Conservation (phyloP, 1,284 basidiomycete genomes). For the Leccinum fuscescens region DNA sequence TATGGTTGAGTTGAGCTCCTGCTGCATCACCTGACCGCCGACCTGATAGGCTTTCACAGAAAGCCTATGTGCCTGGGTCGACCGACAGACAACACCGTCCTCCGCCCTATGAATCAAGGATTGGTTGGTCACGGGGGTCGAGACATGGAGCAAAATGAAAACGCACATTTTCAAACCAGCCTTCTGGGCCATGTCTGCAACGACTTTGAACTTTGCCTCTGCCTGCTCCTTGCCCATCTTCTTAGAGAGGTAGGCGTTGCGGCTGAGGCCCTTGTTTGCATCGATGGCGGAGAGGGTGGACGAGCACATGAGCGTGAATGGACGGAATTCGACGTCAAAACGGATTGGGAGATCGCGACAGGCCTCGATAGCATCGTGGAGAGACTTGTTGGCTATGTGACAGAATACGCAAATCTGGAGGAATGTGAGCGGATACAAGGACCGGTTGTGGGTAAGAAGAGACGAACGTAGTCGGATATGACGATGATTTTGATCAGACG, state of each 20-base stretch:
- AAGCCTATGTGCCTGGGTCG: conserved; percentile 70
- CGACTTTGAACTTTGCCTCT: conserved; percentile 44
- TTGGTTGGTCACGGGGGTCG: background rate
- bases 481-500: conserved; percentile 63
- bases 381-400: conserved; percentile 71
- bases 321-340: conserved; percentile 75
- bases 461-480: conserved; percentile 67
- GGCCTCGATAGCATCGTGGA: conserved; percentile 62
- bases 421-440: conserved; percentile 7
- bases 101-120: conserved; percentile 41
- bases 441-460: background rate
- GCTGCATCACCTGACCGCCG: conserved; percentile 65
- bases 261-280: conserved; percentile 40
- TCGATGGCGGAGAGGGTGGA: conserved; percentile 45
- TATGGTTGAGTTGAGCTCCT: conserved; percentile 52
- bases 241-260: conserved; percentile 36
- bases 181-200: conserved; percentile 51
- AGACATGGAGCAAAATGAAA: background rate
- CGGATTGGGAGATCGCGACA: conserved; percentile 59
- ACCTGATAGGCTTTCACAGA: conserved; percentile 67
- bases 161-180: conserved; percentile 69
- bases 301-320: conserved; percentile 60
- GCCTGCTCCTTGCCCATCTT: conserved; percentile 62
- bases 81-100: conserved; percentile 61
- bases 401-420: conserved; percentile 69